Evolutionary conservation across 2,329 filamentous ascomycete species (phyloP).

Genomic region (Cercospora beticola): DNA sequence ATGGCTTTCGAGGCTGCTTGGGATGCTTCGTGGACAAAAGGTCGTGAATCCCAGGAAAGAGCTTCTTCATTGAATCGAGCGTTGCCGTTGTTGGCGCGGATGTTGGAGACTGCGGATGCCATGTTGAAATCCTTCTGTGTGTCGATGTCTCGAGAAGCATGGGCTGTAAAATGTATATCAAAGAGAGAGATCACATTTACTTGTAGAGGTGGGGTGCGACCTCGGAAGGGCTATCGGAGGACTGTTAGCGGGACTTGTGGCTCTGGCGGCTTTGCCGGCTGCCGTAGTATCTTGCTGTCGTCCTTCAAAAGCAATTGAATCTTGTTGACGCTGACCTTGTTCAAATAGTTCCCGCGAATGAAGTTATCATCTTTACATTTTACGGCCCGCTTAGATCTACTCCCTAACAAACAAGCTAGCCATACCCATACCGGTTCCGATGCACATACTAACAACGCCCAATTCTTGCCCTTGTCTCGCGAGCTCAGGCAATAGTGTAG

Average conservation of each 20-base stretch:
- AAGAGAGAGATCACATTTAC: neutral
- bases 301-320: neutral
- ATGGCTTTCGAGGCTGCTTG: conserved; percentile 26
- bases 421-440: conserved; percentile 55
- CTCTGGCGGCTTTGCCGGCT: neutral
- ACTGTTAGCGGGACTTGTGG: neutral
- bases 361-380: neutral
- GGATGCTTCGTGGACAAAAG: conserved; percentile 31
- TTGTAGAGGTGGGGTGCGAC: neutral
- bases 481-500: conserved; percentile 70
- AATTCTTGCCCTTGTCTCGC: conserved; percentile 67
- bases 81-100: conserved; percentile 21
- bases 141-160: neutral
- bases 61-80: conserved; percentile 31
- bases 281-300: neutral
- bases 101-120: conserved; percentile 31
- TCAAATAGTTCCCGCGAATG: neutral
- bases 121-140: conserved; percentile 8
- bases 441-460: conserved; percentile 88
- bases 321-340: neutral
- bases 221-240: neutral
- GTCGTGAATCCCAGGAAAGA: conserved; percentile 28
- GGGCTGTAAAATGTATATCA: neutral
- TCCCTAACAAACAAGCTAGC: conserved; percentile 53
- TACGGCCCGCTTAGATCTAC: conserved; percentile 27